phyloP scores from a whole-genome alignment of 129 eudicot species.

The Centaurea solstitialis region DNA sequence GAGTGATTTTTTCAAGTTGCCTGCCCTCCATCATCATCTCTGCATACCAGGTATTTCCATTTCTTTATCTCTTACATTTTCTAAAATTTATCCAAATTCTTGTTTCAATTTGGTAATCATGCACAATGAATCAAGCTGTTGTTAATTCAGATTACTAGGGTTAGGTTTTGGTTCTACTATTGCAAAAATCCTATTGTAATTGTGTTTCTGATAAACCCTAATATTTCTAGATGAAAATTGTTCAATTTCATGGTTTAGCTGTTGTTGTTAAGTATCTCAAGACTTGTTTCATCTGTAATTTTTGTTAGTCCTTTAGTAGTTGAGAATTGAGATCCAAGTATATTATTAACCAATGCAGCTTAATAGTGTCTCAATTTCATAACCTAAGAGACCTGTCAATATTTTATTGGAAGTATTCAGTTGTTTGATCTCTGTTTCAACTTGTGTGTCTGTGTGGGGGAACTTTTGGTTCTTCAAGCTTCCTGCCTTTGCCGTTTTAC shows the following conservation, averaged over 20 bases:
- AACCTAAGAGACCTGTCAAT: background rate
- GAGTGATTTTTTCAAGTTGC: no score
- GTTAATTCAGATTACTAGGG: background rate
- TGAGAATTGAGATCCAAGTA: background rate
- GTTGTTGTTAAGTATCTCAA: background rate
- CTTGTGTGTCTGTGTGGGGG: background rate
- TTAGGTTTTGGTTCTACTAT: background rate
- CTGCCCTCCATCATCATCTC: background rate
- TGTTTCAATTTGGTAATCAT: background rate
- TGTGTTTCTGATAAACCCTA: background rate
- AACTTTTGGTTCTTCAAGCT: background rate
- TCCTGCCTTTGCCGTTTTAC: background rate
- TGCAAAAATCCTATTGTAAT: conserved; percentile 1
- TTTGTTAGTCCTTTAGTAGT: background rate
- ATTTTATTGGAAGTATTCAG: background rate
- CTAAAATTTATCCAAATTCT: background rate
- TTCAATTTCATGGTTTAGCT: background rate
- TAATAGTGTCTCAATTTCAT: background rate
- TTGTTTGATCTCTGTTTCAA: background rate
- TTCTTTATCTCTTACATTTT: background rate
- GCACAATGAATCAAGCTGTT: background rate
- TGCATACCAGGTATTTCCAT: conserved; percentile 24
- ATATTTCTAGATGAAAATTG: background rate
- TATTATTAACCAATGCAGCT: background rate
- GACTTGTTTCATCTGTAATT: background rate